Evolutionary conservation across 345 rosid species (phyloP).

Genomic region (Lumnitzera racemosa): DNA sequence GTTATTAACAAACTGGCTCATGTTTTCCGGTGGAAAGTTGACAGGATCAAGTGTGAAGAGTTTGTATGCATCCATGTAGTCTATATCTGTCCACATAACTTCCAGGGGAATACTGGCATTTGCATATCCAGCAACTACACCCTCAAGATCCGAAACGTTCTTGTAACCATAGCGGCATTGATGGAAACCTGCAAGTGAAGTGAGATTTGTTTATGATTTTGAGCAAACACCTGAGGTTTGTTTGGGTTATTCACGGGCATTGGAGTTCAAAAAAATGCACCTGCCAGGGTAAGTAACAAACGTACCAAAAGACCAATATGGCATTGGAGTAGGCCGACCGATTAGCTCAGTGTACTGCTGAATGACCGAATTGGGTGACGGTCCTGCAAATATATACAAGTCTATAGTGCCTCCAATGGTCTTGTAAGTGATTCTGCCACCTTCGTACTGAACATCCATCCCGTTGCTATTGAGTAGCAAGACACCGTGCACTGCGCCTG

Average conservation of each 20-base stretch:
- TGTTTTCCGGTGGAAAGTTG: constrained; percentile 42
- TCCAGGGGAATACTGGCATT: constrained; percentile 65
- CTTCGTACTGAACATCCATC: constrained; percentile 51
- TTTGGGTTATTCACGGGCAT: no score
- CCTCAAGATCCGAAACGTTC: constrained; percentile 48
- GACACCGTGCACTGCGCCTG: constrained; percentile 57
- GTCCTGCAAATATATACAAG: constrained; percentile 50
- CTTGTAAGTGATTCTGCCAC: constrained; percentile 49
- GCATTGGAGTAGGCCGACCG: constrained; percentile 72
- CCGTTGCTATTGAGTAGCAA: constrained; percentile 66
- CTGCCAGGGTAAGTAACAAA: background rate
- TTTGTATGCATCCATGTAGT: constrained; percentile 65
- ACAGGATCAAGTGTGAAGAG: constrained; percentile 65
- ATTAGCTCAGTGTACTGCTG: constrained; percentile 64
- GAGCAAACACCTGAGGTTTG: no score
- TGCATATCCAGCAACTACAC: constrained; percentile 57
- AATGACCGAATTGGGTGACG: constrained; percentile 45
- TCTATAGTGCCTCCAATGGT: constrained; percentile 58
- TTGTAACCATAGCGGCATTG: constrained; percentile 67
- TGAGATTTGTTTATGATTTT: no score
- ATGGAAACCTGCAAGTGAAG: constrained; percentile 44
- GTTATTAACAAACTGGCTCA: constrained; percentile 33
- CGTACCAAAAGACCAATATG: constrained; percentile 75
- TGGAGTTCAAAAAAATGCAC: no score
- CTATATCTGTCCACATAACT: constrained; percentile 80